phyloP scores from a whole-genome alignment of 169 alveolate species.

The Eimeria necatrix region DNA sequence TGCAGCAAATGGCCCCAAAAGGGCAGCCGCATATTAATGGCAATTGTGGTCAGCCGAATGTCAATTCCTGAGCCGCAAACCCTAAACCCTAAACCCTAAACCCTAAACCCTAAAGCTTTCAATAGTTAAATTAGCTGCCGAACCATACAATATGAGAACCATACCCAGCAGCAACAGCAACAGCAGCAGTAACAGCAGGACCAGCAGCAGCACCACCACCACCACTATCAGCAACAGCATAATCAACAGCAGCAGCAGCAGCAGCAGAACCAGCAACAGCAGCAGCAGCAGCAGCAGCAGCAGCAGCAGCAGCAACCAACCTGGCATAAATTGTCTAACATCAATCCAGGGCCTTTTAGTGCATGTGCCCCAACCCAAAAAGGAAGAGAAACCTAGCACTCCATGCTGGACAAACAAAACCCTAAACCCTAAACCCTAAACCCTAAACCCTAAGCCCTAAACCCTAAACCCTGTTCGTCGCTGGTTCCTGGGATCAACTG shows the following conservation, averaged over 20 bases:
- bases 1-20: conserved; percentile 69
- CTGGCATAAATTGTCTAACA: background rate
- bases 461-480: background rate
- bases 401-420: background rate
- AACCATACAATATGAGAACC: no score
- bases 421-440: background rate
- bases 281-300: conserved; percentile 7
- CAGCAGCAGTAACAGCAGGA: conserved; percentile 1
- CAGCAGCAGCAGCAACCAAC: background rate
- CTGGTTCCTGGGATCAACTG: no score
- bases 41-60: conserved; percentile 66
- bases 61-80: conserved; percentile 21
- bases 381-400: background rate
- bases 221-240: background rate
- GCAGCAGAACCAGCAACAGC: background rate
- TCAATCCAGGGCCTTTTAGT: background rate
- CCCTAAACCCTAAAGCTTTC: no score
- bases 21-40: conserved; percentile 60
- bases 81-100: background rate
- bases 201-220: background rate
- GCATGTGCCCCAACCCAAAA: background rate
- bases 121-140: no score
- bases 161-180: background rate
- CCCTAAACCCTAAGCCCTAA: background rate
- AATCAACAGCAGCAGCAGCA: conserved; percentile 16